Percentiles rank a stretch among this genome's conserved stretches.
Conservation (phyloP, 345 rosid species). For the Excoecaria cochinchinensis region DNA sequence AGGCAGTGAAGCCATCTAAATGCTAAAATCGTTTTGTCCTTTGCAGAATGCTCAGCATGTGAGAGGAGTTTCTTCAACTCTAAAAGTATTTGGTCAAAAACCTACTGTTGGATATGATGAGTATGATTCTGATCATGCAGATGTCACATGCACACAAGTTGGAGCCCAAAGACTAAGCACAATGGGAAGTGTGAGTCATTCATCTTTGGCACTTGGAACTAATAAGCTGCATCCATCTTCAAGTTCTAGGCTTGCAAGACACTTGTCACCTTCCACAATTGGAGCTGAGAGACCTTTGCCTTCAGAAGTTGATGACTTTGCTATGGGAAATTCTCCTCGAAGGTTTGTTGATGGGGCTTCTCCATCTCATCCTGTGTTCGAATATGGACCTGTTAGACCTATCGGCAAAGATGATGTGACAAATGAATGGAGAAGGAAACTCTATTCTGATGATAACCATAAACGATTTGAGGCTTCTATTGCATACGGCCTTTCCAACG, state of each 20-base stretch:
- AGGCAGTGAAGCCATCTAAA: conserved; percentile 18
- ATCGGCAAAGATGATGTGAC: conserved; percentile 51
- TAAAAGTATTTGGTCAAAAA: conserved; percentile 45
- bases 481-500: conserved; percentile 42
- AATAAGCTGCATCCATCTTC: conserved; percentile 41
- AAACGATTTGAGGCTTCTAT: conserved; percentile 40
- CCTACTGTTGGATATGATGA: conserved; percentile 43
- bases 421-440: conserved; percentile 59
- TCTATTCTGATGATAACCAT: conserved; percentile 41
- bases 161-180: conserved; percentile 54
- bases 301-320: conserved; percentile 48
- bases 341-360: conserved; percentile 57
- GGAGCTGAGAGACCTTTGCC: conserved; percentile 42
- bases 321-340: conserved; percentile 54
- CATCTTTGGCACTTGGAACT: conserved; percentile 53
- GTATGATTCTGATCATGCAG: conserved; percentile 53
- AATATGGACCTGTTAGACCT: conserved; percentile 52
- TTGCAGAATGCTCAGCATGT: conserved; percentile 46
- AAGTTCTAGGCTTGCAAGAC: conserved; percentile 42
- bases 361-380: conserved; percentile 55
- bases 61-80: conserved; percentile 46
- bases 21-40: conserved; percentile 14
- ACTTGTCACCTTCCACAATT: conserved; percentile 39
- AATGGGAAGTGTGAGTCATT: conserved; percentile 37
- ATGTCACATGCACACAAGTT: conserved; percentile 43